Conservation (phyloP, 2,329 filamentous ascomycete species). For the Diaporthe sp. region DNA sequence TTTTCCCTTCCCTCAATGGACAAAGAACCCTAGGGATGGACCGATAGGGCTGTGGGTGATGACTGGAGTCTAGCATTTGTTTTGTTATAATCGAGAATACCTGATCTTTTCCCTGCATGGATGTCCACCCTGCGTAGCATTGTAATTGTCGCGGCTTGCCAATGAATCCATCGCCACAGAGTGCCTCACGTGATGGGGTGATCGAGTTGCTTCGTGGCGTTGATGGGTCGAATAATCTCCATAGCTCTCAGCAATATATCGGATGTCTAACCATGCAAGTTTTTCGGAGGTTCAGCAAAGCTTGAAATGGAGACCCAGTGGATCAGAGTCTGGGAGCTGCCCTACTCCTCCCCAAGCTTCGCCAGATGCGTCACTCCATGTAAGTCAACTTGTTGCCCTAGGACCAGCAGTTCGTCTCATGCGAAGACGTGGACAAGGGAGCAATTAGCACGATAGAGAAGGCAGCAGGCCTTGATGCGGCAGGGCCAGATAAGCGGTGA, state of each 20-base stretch:
- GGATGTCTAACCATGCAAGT: too few species aligned
- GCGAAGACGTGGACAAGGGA: neutral
- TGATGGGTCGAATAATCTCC: neutral
- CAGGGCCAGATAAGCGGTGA: neutral
- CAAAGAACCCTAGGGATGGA: conserved; percentile 1
- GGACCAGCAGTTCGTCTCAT: neutral
- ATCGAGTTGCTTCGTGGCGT: neutral
- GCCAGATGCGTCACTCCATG: neutral
- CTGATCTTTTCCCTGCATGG: neutral
- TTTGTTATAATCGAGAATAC: conserved; percentile 31
- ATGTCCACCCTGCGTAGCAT: neutral
- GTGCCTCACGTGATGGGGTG: too few species aligned
- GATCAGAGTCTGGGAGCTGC: neutral
- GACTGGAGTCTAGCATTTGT: conserved; percentile 38
- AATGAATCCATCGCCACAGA: too few species aligned
- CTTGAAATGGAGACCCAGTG: neutral
- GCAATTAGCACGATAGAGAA: neutral
- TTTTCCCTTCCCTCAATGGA: neutral
- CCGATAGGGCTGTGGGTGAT: conserved; percentile 23
- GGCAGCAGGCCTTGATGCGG: neutral
- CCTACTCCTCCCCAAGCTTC: neutral
- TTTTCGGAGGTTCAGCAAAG: neutral
- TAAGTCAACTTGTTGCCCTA: neutral
- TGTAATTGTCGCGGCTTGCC: neutral
- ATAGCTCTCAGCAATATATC: neutral